Evolutionary conservation across 768 basidiomycete genomes (phyloP), one percentile per base, ranked within the genome.

Genomic region (Sistotremastrum niveocremeum): DNA sequence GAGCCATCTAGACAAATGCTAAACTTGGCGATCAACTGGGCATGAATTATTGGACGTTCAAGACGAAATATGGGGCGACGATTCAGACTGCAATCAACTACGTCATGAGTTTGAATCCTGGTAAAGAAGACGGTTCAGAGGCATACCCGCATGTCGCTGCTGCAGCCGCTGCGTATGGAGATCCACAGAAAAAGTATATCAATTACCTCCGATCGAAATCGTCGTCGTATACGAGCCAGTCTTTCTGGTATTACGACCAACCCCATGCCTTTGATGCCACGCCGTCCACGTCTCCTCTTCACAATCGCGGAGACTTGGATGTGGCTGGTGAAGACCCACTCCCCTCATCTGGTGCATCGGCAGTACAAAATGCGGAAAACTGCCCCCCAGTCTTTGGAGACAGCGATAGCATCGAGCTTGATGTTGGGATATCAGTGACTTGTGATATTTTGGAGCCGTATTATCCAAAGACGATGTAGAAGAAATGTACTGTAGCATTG

Each of bases 81-180:
- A 75, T 82, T 58, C 62, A 78, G 53, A 65, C 62, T 34, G 81
- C 79, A 11, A 61, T 77, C 42, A 72, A 81, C 59, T 76, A 65
- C 51, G 69, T 73, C 7, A 74, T 78, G 62, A 49, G 42, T 4
- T 41, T 62, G 33, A 56, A 68, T 49, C 68, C 76, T 20, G 65
- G 65, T 40, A 52, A 53, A 11, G 70, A 72, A 50, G 62, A 62
- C 12, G 58, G 62, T 28, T 50, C 54, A 1, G 77, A 80, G 54
- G 63, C 81, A 3, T 71, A 72, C 47, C 78, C 76, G 3, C 65
- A 67, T 52, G 59, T 82, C 47, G 79, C 76, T 5, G 72, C 74
- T 30, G 71, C 78, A 8, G 76, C 68, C 10, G 62, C 73, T 3
- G 56, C 64, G 9, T 80, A 79, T 52, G 81, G 81, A n/a, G 80